These are phyloP conservation scores for Carallia pectinifolia DNA, from an alignment of 345 rosid species.

Conservation along the genomic window DNA sequence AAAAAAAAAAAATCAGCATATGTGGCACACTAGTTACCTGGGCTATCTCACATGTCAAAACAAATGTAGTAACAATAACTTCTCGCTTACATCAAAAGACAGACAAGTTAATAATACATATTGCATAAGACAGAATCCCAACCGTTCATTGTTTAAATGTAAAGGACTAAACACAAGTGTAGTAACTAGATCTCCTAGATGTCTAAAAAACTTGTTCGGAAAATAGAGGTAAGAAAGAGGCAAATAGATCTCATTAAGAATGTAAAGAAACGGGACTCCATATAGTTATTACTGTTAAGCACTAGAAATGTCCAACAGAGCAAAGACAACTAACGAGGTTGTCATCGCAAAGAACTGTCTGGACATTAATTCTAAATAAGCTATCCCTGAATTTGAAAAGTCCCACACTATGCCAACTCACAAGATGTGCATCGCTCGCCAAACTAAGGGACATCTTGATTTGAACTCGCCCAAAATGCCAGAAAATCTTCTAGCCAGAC, in stretches of 20 bases:
- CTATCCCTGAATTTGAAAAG: too few species aligned
- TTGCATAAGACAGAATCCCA: neutral
- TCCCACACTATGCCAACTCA: too few species aligned
- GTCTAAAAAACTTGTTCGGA: neutral
- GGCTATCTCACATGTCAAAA: slow-evolving; percentile 78
- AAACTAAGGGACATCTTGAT: too few species aligned
- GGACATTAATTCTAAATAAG: too few species aligned
- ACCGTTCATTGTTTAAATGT: neutral
- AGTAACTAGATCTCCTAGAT: neutral
- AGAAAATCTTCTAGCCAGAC: too few species aligned
- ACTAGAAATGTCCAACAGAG: too few species aligned
- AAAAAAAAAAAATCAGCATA: neutral
- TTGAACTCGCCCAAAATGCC: too few species aligned
- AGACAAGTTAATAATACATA: slow-evolving; percentile 13
- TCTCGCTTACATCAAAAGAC: slow-evolving; percentile 45
- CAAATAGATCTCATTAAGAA: neutral
- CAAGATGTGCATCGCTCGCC: too few species aligned
- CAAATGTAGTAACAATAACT: slow-evolving; percentile 87
- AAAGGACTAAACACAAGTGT: neutral
- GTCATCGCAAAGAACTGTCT: too few species aligned
- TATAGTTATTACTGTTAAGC: too few species aligned
- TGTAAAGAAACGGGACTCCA: too few species aligned
- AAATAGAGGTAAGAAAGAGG: neutral
- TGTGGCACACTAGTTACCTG: slow-evolving; percentile 45
- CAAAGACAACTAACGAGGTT: too few species aligned